These are phyloP conservation scores for Bacidia gigantensis DNA, from an alignment of 495 filamentous ascomycete species.

Conservation along the genomic window DNA sequence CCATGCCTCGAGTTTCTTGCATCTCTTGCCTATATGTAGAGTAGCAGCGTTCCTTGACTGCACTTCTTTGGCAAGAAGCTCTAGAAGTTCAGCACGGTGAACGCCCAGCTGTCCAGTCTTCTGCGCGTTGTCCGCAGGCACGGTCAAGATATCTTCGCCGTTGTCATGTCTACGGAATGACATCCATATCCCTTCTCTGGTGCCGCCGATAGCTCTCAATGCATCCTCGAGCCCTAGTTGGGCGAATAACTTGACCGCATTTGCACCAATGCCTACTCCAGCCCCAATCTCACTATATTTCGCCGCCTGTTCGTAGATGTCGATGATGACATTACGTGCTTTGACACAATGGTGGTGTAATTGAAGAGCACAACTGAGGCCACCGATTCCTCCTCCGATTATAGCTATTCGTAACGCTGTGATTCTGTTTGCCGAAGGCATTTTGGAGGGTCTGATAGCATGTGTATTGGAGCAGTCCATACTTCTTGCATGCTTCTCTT, in stretches of 20 bases:
- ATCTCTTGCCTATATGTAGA: slow-evolving; percentile 17
- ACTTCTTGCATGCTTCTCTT: too few species aligned
- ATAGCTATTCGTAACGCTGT: slow-evolving; percentile 13
- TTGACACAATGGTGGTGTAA: slow-evolving; percentile 16
- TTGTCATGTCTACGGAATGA: slow-evolving; percentile 25
- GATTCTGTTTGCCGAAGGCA: too few species aligned
- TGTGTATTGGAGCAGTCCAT: too few species aligned
- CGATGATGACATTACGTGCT: slow-evolving; percentile 16
- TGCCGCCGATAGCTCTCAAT: slow-evolving; percentile 21
- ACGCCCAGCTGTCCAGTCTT: slow-evolving; percentile 15
- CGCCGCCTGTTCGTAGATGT: slow-evolving; percentile 24
- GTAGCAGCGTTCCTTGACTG: slow-evolving; percentile 18
- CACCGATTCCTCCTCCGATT: slow-evolving; percentile 17
- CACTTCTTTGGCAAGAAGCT: slow-evolving; percentile 18
- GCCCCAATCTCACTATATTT: slow-evolving; percentile 22
- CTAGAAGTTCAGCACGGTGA: slow-evolving; percentile 21
- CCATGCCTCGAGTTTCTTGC: slow-evolving; percentile 7
- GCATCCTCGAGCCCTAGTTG: slow-evolving; percentile 15
- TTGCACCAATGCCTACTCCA: slow-evolving; percentile 31
- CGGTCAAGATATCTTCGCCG: slow-evolving; percentile 22
- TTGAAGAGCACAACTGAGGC: slow-evolving; percentile 20
- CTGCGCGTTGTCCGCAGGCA: slow-evolving; percentile 17
- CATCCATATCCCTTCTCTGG: slow-evolving; percentile 22
- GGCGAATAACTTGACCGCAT: slow-evolving; percentile 33
- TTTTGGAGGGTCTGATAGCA: too few species aligned